Conservation (phyloP, 306 rosid species). For the Quercus robur region DNA sequence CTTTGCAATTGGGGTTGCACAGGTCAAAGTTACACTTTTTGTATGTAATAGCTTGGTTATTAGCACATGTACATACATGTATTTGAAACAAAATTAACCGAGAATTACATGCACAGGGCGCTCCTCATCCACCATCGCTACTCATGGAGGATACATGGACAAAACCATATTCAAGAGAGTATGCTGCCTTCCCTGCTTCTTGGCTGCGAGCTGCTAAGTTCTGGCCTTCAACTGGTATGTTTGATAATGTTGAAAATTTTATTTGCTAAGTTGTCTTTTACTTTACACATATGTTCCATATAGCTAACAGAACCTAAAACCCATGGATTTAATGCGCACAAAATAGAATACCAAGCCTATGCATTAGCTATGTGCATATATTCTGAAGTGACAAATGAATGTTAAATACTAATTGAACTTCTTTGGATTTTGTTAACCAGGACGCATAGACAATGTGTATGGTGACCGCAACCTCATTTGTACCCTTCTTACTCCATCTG, state of each 20-base stretch:
- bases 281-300: not conserved
- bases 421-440: constrained; percentile 25
- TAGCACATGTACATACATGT: not conserved
- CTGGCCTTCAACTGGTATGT: constrained; percentile 91
- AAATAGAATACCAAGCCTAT: too few relatives aligned
- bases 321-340: too few relatives aligned
- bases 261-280: not conserved
- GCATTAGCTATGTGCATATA: too few relatives aligned
- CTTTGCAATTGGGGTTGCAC: too few relatives aligned
- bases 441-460: constrained; percentile 84
- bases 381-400: too few relatives aligned
- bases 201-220: constrained; percentile 89
- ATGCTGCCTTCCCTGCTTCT: constrained; percentile 93
- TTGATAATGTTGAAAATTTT: not conserved
- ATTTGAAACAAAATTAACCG: constrained; percentile 3
- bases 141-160: constrained; percentile 96
- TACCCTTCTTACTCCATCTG: constrained; percentile 85
- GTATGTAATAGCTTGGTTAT: too few relatives aligned
- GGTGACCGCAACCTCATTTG: constrained; percentile 99
- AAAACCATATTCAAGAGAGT: constrained; percentile 88
- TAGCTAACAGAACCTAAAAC: too few relatives aligned
- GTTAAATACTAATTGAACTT: not conserved
- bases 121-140: constrained; percentile 98
- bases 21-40: too few relatives aligned
- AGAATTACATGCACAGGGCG: constrained; percentile 54